Base-by-base conservation (phyloP, 345 rosid genomes). In the Lepidium aucheri region DNA sequence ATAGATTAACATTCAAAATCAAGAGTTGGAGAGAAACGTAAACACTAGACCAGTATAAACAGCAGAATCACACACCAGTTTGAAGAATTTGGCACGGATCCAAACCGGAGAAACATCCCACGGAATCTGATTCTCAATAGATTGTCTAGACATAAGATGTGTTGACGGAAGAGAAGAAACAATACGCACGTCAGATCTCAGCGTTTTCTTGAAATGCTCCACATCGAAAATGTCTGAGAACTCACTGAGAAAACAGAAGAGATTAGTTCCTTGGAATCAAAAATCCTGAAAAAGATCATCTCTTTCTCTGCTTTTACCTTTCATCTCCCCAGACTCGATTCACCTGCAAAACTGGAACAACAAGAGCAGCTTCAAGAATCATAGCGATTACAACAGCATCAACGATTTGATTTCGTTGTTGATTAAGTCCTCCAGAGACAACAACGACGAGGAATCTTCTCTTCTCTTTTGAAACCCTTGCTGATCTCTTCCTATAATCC, bases 311-410 rank as follows among this genome's bases (percentile, higher is more conserved):
- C 17, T 45, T 52, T 41, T 76, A 85, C 95, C 95, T 88, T 45
- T 86, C 91, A 53, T 88, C 91, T 16, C 71, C 84, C 91, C 95
- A 86, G 0, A 88, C 78, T 36, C 73, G 69, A 76, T 84, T 84
- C 69, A 85, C 81, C 78, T 85, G 87, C 84, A 88, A 74, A 41
- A 85, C 68, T 1, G 95, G 95, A 46, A 84, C 80, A 73, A 88
- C 95, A 59, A 88, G 73, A 49, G 87, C 82, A 11, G 89, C 87
- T 77, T 78, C 89, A 64, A 88, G 89, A 80, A 84, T 82, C 74
- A 82, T 79, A 0, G 95, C 89, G 34, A 88, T 84, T 9, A 88
- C 87, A 61, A 88, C 95, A 42, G 87, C 91, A 57, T 88, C 89
- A 30, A 82, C 80, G 40, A 88, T 85, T 74, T 88, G 91, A 76